Conservation (phyloP, 306 rosid species). For the Rubus parviflorus region DNA sequence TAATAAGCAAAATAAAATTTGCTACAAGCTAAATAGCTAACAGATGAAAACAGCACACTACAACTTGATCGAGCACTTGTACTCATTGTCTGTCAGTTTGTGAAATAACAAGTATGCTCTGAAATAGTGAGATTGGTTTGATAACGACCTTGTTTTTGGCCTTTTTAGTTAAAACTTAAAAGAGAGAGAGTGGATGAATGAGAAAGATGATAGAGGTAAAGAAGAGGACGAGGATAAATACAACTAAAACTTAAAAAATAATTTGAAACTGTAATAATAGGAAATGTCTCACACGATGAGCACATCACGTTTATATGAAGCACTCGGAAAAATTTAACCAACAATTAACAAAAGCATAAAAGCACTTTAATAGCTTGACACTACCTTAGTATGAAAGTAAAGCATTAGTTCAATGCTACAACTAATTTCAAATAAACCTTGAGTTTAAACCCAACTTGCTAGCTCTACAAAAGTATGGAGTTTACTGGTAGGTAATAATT, state of each 20-base stretch:
- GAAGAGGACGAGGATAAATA: background rate
- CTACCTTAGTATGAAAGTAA: background rate
- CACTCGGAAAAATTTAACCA: background rate
- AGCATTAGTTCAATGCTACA: background rate
- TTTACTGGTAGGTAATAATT: conserved; percentile 22
- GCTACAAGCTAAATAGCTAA: background rate
- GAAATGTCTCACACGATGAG: too few relatives aligned
- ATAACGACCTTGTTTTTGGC: background rate
- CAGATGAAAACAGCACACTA: background rate
- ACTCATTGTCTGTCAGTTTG: conserved; percentile 18
- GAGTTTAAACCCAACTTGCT: conserved; percentile 10
- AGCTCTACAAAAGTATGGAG: background rate
- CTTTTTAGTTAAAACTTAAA: background rate
- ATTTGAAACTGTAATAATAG: background rate
- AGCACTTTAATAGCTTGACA: background rate
- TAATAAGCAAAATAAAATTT: background rate
- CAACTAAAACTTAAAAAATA: background rate
- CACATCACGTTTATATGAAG: background rate
- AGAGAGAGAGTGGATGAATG: background rate
- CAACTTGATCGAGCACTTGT: background rate
- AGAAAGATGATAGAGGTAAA: background rate
- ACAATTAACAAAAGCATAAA: background rate
- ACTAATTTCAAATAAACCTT: background rate
- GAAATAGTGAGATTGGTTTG: background rate
- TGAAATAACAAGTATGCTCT: background rate